phyloP scores from a whole-genome alignment of 2,329 filamentous ascomycete genomes.

The Chrysosporium keratinophilum region DNA sequence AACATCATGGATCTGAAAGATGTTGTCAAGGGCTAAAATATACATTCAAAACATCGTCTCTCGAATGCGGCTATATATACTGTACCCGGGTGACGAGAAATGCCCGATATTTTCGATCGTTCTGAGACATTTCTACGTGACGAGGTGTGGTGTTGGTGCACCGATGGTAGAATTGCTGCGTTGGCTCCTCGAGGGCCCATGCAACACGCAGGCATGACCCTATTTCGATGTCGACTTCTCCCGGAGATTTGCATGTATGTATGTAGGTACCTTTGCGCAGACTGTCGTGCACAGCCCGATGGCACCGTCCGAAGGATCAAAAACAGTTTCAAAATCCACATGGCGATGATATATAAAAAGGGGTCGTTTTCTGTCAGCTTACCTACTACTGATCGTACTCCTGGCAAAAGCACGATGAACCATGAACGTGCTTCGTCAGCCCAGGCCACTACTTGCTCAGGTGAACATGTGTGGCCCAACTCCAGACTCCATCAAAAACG shows the following conservation, averaged over 20 bases:
- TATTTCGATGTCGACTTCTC: neutral
- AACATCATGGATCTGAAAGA: too few relatives aligned
- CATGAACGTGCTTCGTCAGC: neutral
- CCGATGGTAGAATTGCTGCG: neutral
- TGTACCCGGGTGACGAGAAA: too few relatives aligned
- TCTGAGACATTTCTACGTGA: too few relatives aligned
- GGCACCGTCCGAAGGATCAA: neutral
- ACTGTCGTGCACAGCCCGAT: neutral
- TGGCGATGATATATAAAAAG: neutral
- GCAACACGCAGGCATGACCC: slow-evolving; percentile 1
- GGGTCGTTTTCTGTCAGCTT: neutral
- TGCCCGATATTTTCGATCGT: too few relatives aligned
- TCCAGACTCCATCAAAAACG: neutral
- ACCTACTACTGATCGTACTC: neutral
- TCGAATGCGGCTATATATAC: too few relatives aligned
- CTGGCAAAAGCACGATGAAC: too few relatives aligned
- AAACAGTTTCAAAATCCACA: neutral
- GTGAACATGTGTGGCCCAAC: neutral
- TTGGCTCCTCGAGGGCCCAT: neutral
- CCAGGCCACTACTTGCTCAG: neutral
- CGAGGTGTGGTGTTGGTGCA: neutral
- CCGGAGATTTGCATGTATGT: neutral
- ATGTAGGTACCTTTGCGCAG: neutral
- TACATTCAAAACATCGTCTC: too few relatives aligned
- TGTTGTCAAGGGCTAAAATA: too few relatives aligned